Evolutionary conservation across 345 rosid genomes (phyloP).

Genomic region (Draba incana): DNA sequence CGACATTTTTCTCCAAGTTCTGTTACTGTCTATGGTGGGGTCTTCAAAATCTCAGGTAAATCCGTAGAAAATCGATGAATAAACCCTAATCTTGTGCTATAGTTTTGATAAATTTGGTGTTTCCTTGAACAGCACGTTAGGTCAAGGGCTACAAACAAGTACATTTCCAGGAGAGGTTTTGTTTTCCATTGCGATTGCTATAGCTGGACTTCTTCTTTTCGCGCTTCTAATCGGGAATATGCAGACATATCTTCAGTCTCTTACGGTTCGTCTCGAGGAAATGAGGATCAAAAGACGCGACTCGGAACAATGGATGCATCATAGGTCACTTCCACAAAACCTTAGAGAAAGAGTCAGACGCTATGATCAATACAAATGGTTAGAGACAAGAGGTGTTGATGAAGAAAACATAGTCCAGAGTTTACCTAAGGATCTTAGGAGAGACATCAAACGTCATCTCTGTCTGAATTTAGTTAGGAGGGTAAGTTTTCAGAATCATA

Average conservation of each 20-base stretch:
- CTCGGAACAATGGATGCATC: slow-evolving; percentile 97
- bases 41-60: slow-evolving; percentile 82
- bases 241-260: slow-evolving; percentile 93
- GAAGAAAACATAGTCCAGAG: slow-evolving; percentile 60
- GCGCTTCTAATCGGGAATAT: slow-evolving; percentile 82
- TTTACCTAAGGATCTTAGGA: slow-evolving; percentile 83
- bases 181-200: slow-evolving; percentile 77
- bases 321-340: slow-evolving; percentile 69
- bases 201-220: slow-evolving; percentile 79
- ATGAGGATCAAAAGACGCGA: slow-evolving; percentile 96
- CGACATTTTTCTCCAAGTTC: slow-evolving; percentile 59
- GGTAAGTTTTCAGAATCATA: slow-evolving; percentile 48
- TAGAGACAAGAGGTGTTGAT: slow-evolving; percentile 54
- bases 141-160: slow-evolving; percentile 87
- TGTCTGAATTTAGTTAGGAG: slow-evolving; percentile 83
- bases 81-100: background rate
- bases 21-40: slow-evolving; percentile 95
- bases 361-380: slow-evolving; percentile 58
- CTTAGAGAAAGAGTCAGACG: slow-evolving; percentile 53
- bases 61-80: background rate
- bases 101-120: background rate
- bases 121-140: slow-evolving; percentile 62
- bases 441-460: slow-evolving; percentile 89
- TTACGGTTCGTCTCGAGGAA: slow-evolving; percentile 81
- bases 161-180: slow-evolving; percentile 71